Percentiles rank a stretch among this genome's conserved stretches.
phyloP scores from a whole-genome alignment of 192 early-diverging fungal species.

The Podila minutissima region DNA sequence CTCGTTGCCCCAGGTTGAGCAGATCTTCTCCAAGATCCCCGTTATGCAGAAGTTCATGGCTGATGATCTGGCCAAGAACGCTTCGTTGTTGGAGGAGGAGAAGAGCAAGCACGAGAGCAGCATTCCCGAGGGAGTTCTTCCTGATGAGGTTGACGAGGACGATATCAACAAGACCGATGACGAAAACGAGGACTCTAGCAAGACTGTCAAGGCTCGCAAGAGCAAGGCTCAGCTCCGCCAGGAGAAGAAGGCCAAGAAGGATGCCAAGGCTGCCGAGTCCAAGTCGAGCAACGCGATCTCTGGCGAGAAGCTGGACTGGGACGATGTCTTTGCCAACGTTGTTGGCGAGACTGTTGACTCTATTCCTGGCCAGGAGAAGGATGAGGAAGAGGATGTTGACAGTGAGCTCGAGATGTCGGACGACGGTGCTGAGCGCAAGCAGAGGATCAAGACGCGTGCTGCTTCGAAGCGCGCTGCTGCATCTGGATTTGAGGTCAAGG shows the following conservation, averaged over 20 bases:
- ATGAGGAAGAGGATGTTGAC: constrained; percentile 61
- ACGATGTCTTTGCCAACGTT: constrained; percentile 88
- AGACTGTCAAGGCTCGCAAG: constrained; percentile 42
- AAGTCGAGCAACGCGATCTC: constrained; percentile 36
- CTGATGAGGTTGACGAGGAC: constrained; percentile 54
- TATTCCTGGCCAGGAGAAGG: constrained; percentile 48
- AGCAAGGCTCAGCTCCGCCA: constrained; percentile 51
- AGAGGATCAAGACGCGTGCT: constrained; percentile 46
- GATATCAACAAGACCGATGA: constrained; percentile 53
- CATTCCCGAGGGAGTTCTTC: constrained; percentile 55
- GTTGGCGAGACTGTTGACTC: constrained; percentile 66
- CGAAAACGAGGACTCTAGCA: constrained; percentile 46
- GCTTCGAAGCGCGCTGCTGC: constrained; percentile 37
- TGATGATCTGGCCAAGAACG: constrained; percentile 81
- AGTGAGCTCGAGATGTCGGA: constrained; percentile 58
- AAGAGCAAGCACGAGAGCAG: constrained; percentile 63
- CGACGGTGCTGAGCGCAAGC: constrained; percentile 49
- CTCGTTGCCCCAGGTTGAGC: constrained; percentile 71
- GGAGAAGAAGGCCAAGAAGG: constrained; percentile 57
- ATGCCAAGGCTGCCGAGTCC: constrained; percentile 33
- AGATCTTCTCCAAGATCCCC: constrained; percentile 92
- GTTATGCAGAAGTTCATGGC: constrained; percentile 86
- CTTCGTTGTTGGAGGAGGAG: constrained; percentile 61
- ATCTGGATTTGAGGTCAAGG: constrained; percentile 33
- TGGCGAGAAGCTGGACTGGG: constrained; percentile 78